Evolutionary conservation across 257 asterid genomes (phyloP), one percentile per base, ranked within the genome.

Genomic region (Solanum corneliomulleri): DNA sequence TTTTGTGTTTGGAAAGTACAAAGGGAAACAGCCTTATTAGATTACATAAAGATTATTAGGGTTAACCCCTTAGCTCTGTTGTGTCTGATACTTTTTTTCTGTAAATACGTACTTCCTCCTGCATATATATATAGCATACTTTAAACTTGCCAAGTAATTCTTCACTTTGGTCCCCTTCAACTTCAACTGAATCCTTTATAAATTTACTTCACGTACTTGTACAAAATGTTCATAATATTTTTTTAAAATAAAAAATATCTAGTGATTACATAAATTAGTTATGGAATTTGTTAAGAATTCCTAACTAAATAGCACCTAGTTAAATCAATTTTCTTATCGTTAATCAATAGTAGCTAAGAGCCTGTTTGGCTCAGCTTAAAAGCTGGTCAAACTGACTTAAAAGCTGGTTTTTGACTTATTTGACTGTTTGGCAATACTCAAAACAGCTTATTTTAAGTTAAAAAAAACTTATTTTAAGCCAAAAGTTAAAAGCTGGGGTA

Each of bases 41-140:
- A 77, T 74, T 62, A 84, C 89, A 42, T 45, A 82, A 85, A 78
- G 86, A 78, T 78, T 85, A 88, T 78, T 47, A 87, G 70, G 87
- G 29, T 11, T 49, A 70, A n/a, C 87, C 7, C 27, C 85, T 62
- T n/a, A 13, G 11, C 41, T 11, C 66, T n/a, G 86, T 87, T 27
- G 37, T 68, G 80, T 88, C 86, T 72, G 83, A 77, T 87, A 76
- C 15, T 16, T 78, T 37, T 11, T 78, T 45, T 27, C 44, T 81
- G 85, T 11, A 49, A 23, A 13, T 81, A 81, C 29, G 84, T 80
- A 80, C 84, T 81, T 49, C 85, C n/a, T 9, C 33, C 85, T 81
- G 69, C 85, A 80, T 47, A 74, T 37, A 74, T 37, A 31, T n/a
- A 62, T n/a, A 62, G 29, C 31, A 23, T 12, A 23, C n/a, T 77